These are phyloP conservation scores for Cynara cardunculus DNA, from an alignment of 129 eudicot genomes.

Conservation along the genomic window DNA sequence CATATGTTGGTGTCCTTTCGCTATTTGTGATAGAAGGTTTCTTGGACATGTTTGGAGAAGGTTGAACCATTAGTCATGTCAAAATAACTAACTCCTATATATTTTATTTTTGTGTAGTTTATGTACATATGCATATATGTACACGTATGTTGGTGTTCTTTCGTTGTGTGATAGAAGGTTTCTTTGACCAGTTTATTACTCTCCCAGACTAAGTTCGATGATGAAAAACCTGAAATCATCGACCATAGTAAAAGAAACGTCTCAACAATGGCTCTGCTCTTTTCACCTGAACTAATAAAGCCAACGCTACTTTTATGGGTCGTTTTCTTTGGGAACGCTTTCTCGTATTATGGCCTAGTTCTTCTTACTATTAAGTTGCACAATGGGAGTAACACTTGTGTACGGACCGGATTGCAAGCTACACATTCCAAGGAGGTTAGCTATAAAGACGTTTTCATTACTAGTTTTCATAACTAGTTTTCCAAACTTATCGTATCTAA, in stretches of 20 bases:
- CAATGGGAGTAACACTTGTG: constrained; percentile 41
- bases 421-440: constrained; percentile 34
- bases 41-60: too few species aligned
- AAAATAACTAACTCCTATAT: too few species aligned
- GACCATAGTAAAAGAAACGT: constrained; percentile 23
- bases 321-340: constrained; percentile 61
- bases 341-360: constrained; percentile 72
- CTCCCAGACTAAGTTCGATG: constrained; percentile 24
- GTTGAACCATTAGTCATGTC: too few species aligned
- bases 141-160: too few species aligned
- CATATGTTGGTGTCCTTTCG: too few species aligned
- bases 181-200: constrained; percentile 26
- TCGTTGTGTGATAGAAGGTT: too few species aligned
- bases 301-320: constrained; percentile 73
- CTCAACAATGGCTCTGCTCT: constrained; percentile 44
- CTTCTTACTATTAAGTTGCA: constrained; percentile 63
- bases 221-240: constrained; percentile 15
- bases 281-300: constrained; percentile 52
- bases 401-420: constrained; percentile 11
- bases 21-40: too few species aligned
- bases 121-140: too few species aligned
- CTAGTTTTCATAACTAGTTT: constrained; percentile 34
- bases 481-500: neutral
- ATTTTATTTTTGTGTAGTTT: too few species aligned
- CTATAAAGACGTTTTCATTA: constrained; percentile 61